Conservation (phyloP, 2,329 filamentous ascomycete genomes). For the Fusarium mexicanum region DNA sequence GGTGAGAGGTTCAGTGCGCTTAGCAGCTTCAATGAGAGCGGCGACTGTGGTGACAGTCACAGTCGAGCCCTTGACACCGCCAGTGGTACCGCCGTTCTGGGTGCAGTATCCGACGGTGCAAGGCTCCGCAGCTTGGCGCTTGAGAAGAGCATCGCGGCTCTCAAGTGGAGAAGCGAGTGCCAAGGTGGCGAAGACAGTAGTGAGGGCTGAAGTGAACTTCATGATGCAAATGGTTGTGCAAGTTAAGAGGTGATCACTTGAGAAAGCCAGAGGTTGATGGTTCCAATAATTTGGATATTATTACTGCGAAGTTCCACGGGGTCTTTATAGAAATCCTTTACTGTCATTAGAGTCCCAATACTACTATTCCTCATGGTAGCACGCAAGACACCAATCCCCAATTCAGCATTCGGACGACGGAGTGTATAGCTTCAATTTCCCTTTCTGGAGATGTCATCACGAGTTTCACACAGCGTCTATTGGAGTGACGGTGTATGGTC, state of each 20-base stretch:
- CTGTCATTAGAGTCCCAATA: rapidly evolving
- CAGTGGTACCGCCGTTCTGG: conserved; percentile 47
- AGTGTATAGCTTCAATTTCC: not conserved
- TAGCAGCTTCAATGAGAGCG: conserved; percentile 42
- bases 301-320: not conserved
- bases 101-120: conserved; percentile 47
- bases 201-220: conserved; percentile 27
- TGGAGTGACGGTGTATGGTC: not conserved
- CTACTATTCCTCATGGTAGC: not conserved
- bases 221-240: conserved; percentile 6
- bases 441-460: not conserved
- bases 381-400: not conserved
- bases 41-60: conserved; percentile 43
- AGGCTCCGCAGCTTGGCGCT: conserved; percentile 61
- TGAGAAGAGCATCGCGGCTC: conserved; percentile 16
- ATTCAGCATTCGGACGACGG: conserved; percentile 13
- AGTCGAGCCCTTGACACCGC: conserved; percentile 43
- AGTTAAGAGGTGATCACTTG: not conserved
- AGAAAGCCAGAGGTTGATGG: not conserved
- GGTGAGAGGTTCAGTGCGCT: conserved; percentile 40
- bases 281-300: not conserved
- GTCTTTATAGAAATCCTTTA: conserved; percentile 10
- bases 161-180: conserved; percentile 28
- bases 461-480: not conserved
- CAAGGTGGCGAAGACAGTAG: conserved; percentile 25